phyloP scores from a whole-genome alignment of 176 grass and related monocot species.

The Raddia distichophylla region DNA sequence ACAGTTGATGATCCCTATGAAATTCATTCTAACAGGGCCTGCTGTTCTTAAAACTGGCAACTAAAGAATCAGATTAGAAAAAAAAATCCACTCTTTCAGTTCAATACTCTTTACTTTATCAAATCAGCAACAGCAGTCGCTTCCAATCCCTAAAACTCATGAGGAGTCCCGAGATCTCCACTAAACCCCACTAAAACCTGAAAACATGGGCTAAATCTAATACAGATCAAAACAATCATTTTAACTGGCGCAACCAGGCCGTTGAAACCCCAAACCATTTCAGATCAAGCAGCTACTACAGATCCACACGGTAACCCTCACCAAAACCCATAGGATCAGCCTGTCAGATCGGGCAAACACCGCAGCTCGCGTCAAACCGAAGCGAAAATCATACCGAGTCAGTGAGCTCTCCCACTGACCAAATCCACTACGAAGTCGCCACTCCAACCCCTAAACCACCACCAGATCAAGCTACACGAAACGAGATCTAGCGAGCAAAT shows the following conservation, averaged over 20 bases:
- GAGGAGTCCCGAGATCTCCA: background rate
- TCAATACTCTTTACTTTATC: background rate
- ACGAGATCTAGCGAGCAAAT: slow-evolving; percentile 22
- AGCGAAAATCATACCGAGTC: background rate
- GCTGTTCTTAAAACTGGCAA: background rate
- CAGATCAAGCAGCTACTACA: background rate
- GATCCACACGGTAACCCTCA: slow-evolving; percentile 31
- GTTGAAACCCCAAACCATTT: background rate
- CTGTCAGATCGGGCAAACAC: slow-evolving; percentile 4
- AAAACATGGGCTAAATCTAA: background rate
- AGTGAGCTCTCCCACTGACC: slow-evolving; percentile 26
- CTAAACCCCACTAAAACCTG: background rate
- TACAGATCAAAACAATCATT: background rate
- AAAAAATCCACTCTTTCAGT: background rate
- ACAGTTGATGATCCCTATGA: background rate
- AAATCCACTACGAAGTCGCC: background rate
- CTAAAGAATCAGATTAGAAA: background rate
- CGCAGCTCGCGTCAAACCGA: background rate
- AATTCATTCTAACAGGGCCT: background rate
- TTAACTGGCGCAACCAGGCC: background rate
- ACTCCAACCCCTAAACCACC: background rate
- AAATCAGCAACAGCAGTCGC: background rate
- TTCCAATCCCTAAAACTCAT: background rate
- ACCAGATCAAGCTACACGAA: slow-evolving; percentile 2
- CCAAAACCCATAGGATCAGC: background rate